A percentile compares a stretch with the other conserved stretches of the same genome.
Conservation (phyloP, 257 asterid genomes). For the Solanum sejunctum region DNA sequence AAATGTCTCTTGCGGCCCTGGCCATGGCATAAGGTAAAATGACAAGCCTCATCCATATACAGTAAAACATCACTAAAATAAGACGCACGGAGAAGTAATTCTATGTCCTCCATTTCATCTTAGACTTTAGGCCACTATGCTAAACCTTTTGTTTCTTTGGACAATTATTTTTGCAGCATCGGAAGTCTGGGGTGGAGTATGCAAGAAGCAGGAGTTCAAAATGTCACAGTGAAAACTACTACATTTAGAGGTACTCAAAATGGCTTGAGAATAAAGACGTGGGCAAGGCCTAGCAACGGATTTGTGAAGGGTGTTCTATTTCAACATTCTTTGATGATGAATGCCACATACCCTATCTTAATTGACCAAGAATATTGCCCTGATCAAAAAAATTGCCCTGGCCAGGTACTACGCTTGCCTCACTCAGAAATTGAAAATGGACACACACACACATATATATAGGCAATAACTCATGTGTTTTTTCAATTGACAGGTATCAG, state of each 20-base stretch:
- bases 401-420: background rate
- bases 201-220: slow-evolving; percentile 1
- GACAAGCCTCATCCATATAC: background rate
- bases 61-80: no score
- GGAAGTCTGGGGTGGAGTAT: background rate
- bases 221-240: background rate
- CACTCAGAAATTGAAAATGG: background rate
- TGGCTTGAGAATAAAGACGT: slow-evolving; percentile 1
- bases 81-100: no score
- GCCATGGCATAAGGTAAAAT: background rate
- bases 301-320: background rate
- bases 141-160: no score
- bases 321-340: background rate
- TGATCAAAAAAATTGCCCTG: background rate
- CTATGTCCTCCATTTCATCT: no score
- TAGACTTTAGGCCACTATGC: no score
- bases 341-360: background rate
- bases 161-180: background rate
- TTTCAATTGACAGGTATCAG: background rate
- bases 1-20: background rate
- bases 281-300: background rate
- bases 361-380: slow-evolving; percentile 3
- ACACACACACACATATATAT: background rate
- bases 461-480: background rate
- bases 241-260: slow-evolving; percentile 1